phyloP scores from a whole-genome alignment of 768 basidiomycete genomes.

The Hypholoma fasciculare region DNA sequence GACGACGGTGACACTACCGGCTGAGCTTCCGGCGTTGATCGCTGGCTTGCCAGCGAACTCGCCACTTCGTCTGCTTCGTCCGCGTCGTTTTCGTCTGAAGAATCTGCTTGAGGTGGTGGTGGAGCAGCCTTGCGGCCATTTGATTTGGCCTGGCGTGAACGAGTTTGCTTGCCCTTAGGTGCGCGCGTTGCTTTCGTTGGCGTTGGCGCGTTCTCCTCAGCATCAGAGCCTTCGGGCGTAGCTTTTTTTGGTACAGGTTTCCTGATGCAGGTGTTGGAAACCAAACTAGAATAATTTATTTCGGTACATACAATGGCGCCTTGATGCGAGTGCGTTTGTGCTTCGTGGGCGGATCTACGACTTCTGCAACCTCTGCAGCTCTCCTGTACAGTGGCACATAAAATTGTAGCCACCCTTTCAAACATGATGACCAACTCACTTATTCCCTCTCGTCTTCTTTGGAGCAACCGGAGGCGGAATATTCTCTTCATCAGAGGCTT shows the following conservation, averaged over 20 bases:
- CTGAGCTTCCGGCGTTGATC: slow-evolving; percentile 2
- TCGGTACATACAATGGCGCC: slow-evolving; percentile 23
- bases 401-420: too few species aligned
- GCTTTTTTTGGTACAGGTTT: slow-evolving; percentile 10
- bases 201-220: slow-evolving; percentile 15
- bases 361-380: slow-evolving; percentile 23
- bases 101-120: background rate
- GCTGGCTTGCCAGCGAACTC: slow-evolving; percentile 14
- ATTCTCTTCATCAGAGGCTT: slow-evolving; percentile 20
- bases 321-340: slow-evolving; percentile 28
- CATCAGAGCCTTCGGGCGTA: slow-evolving; percentile 11
- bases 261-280: background rate
- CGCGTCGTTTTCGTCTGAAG: slow-evolving; percentile 7
- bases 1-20: slow-evolving; percentile 13
- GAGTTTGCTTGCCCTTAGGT: slow-evolving; percentile 8
- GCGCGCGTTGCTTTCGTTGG: slow-evolving; percentile 17
- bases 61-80: slow-evolving; percentile 21
- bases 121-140: background rate
- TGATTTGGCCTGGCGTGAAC: background rate
- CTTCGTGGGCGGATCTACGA: slow-evolving; percentile 21
- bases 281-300: background rate
- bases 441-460: slow-evolving; percentile 30
- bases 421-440: slow-evolving; percentile 21
- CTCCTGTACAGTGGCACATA: slow-evolving; percentile 15
- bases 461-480: slow-evolving; percentile 23